phyloP scores from a whole-genome alignment of 164 flowering plant species.

The Umbilicus rupestris region DNA sequence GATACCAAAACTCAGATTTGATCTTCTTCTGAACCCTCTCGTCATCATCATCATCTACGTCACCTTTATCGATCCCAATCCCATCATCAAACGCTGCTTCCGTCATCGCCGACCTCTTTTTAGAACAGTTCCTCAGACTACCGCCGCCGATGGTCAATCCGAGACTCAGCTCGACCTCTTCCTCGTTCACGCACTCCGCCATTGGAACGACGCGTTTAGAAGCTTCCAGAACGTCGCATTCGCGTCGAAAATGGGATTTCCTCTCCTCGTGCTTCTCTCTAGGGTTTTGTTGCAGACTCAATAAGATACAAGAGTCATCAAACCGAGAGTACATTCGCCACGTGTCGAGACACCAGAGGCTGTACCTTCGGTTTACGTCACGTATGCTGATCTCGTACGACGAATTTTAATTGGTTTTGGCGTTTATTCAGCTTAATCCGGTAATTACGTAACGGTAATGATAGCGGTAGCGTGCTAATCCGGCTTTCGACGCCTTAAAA shows the following conservation, averaged over 20 bases:
- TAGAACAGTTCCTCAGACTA: background rate
- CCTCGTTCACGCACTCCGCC: background rate
- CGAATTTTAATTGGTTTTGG: background rate
- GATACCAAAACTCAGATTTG: too few species aligned
- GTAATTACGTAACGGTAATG: background rate
- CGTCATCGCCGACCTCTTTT: background rate
- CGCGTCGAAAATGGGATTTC: background rate
- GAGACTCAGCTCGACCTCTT: slow-evolving; percentile 1
- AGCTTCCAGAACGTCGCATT: slow-evolving; percentile 3
- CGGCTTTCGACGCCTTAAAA: background rate
- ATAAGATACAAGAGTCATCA: background rate
- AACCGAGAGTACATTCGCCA: background rate
- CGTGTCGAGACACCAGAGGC: background rate
- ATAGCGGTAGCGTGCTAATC: background rate
- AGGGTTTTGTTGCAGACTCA: background rate
- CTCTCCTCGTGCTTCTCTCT: background rate
- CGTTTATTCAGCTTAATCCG: slow-evolving; percentile 1
- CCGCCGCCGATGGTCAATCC: background rate
- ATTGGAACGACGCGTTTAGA: background rate
- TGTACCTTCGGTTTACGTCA: background rate
- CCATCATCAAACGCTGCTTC: background rate
- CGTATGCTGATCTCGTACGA: background rate
- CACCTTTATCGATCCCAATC: background rate
- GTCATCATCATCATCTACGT: too few species aligned
- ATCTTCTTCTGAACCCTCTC: too few species aligned